Evolutionary conservation across 2,329 filamentous ascomycete genomes (phyloP).

Genomic region (Fusarium begoniae): DNA sequence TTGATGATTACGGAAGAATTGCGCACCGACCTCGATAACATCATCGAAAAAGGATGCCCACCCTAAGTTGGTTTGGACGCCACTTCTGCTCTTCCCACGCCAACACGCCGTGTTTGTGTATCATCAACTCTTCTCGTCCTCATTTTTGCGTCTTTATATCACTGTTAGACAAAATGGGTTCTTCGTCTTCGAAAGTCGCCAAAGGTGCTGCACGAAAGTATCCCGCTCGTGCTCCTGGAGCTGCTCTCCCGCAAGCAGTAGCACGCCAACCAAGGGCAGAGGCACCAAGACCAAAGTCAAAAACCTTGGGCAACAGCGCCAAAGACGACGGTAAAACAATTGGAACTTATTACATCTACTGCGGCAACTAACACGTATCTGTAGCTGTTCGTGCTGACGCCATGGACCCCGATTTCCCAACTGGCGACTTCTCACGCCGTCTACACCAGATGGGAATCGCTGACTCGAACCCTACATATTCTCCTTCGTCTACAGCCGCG

Average conservation of each 20-base stretch:
- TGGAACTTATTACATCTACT: background rate
- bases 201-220: slow-evolving; percentile 54
- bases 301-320: slow-evolving; percentile 14
- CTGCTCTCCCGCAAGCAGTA: slow-evolving; percentile 31
- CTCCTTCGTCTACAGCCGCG: slow-evolving; percentile 59
- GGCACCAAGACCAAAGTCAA: slow-evolving; percentile 14
- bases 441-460: slow-evolving; percentile 65
- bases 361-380: slow-evolving; percentile 13
- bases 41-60: slow-evolving; percentile 25
- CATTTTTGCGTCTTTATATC: background rate
- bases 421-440: slow-evolving; percentile 59
- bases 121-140: background rate
- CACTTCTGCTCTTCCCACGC: background rate
- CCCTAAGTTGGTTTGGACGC: background rate
- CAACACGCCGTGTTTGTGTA: background rate
- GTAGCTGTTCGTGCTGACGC: slow-evolving; percentile 54
- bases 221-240: slow-evolving; percentile 50
- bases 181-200: slow-evolving; percentile 57
- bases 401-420: slow-evolving; percentile 52
- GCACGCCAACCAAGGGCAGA: slow-evolving; percentile 27
- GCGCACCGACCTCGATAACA: slow-evolving; percentile 33
- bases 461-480: slow-evolving; percentile 63
- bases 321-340: slow-evolving; percentile 35
- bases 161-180: slow-evolving; percentile 49
- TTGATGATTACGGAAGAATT: slow-evolving; percentile 37